Evolutionary conservation across 495 filamentous ascomycete species (phyloP).

Genomic region (Aspergillus nidulans): DNA sequence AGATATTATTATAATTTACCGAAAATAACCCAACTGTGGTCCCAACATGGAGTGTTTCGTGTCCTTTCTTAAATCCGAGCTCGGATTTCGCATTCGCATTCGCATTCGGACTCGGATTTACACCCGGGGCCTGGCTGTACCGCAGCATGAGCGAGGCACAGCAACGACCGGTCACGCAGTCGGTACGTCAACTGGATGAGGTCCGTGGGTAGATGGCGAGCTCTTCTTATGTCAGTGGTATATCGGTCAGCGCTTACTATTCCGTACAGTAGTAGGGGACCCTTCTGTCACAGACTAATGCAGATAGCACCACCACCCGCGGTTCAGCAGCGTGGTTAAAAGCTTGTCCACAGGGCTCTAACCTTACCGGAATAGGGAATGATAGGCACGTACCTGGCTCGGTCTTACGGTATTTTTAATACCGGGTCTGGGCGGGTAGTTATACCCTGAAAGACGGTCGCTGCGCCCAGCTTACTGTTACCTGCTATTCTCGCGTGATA

Average conservation of each 20-base stretch:
- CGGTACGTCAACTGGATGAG: no score
- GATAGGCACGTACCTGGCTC: conserved; percentile 12
- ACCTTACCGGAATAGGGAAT: conserved; percentile 13
- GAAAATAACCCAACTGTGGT: background rate
- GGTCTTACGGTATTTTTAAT: background rate
- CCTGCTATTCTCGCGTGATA: background rate
- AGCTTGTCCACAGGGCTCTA: conserved; percentile 26
- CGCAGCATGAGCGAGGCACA: background rate
- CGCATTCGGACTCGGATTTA: background rate
- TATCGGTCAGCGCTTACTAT: background rate
- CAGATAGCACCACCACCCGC: conserved; percentile 12
- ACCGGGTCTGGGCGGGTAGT: background rate
- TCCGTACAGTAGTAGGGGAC: background rate
- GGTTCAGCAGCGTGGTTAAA: conserved; percentile 23
- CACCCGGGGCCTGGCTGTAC: background rate
- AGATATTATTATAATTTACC: no score
- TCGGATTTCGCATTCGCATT: background rate
- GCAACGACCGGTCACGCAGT: no score
- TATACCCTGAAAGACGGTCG: background rate
- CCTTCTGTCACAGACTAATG: conserved; percentile 9
- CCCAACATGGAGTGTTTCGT: background rate
- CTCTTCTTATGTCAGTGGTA: background rate
- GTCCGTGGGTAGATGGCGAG: no score
- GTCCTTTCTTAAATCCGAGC: background rate
- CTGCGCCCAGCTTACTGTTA: background rate